These are phyloP conservation scores for Oldenlandia corymbosa DNA, from an alignment of 257 asterid genomes.

Conservation along the genomic window DNA sequence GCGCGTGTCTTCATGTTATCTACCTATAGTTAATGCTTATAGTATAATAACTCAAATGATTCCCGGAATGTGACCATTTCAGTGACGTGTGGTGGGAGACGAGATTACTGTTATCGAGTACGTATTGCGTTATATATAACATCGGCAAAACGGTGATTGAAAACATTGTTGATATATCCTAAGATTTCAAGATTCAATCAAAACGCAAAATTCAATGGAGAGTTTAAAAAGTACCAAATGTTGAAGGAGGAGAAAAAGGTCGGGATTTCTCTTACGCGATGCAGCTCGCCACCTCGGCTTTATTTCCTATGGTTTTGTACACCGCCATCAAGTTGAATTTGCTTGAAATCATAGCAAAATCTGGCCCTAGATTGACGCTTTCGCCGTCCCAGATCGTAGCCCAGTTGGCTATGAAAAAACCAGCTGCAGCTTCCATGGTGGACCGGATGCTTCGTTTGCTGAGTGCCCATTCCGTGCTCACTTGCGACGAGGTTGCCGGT, in stretches of 20 bases:
- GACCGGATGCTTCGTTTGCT: conserved; percentile 12
- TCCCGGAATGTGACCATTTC: no score
- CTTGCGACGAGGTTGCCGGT: not conserved
- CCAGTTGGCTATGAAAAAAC: conserved; percentile 2
- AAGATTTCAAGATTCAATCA: no score
- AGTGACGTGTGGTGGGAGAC: no score
- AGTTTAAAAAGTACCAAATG: not conserved
- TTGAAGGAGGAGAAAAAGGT: not conserved
- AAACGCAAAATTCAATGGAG: conserved; percentile 8
- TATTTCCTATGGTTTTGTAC: conserved; percentile 12
- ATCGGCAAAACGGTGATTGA: no score
- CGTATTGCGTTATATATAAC: no score
- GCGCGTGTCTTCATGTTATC: no score
- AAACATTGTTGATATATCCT: no score
- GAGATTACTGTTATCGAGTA: no score
- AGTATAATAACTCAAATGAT: no score
- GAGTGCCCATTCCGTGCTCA: not conserved
- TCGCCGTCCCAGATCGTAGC: conserved; percentile 4
- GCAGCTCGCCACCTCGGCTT: conserved; percentile 7
- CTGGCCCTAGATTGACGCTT: conserved; percentile 1
- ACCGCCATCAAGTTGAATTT: conserved; percentile 8
- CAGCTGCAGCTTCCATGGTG: conserved; percentile 12
- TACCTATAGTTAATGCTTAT: no score
- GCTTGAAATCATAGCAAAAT: conserved; percentile 10
- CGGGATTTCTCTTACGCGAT: not conserved